Evolutionary conservation across 2,329 filamentous ascomycete species (phyloP), one percentile per base, ranked within the genome.

Genomic region (Cladosporium sp.): DNA sequence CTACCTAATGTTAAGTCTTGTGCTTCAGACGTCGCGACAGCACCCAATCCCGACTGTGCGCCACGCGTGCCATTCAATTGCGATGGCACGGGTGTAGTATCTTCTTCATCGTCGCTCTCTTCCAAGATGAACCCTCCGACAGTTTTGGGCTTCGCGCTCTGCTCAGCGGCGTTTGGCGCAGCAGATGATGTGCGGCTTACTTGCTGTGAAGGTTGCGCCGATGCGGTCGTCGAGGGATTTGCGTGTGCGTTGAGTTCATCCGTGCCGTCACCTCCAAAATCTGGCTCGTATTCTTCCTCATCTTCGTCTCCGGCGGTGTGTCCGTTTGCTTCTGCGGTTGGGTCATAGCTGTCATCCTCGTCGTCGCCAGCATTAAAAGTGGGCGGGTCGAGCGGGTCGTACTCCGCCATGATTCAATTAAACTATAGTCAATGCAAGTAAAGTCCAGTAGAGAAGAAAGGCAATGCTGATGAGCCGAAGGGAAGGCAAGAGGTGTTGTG

Each of bases 51-150:
- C 40, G 59, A 58, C 32, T 64, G 61, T 34, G 55, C 55, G 22
- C 57, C 60, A 48, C 49, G 54, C 50, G 54, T 52, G 37, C 59
- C 60, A 50, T 60, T 61, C n/a, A 58, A 42, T 53, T 64, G 61
- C 42, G 58, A 59, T 22, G 59, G 53, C 22, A 58, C 51, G 17
- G 45, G 51, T 50, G 52, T 55, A 34, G 53, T 54, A 39, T 53
- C 56, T 45, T 58, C 49, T 62, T 81, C 78, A 64, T 79, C 77
- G 62, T 79, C 77, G 66, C 82, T 79, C 66, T 81, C 80, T 69
- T 83, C 80, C 65, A 80, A 75, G 68, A 82, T 77, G 73, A 83
- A 83, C 59, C 80, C 80, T 66, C 79, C 80, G 62, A 78, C 76
- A 55, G 74, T 80, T 62, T 73, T 76, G 61, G 76, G 70, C 64